These are phyloP conservation scores for Capsella rubella DNA, from an alignment of 441 rosid species.

Conservation along the genomic window DNA sequence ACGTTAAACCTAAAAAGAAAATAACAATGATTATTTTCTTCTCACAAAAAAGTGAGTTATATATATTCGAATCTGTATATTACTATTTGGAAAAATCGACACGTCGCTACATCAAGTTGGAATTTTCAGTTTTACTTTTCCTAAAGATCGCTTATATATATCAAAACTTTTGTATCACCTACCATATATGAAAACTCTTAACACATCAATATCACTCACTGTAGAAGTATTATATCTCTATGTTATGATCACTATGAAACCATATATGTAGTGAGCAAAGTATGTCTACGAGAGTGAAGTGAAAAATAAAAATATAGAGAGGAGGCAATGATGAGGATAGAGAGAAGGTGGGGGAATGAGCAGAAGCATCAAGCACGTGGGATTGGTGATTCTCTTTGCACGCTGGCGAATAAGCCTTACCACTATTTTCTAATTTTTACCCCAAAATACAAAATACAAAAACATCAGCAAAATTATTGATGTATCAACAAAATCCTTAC, in stretches of 20 bases:
- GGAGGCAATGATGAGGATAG: slow-evolving; percentile 65
- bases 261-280: no score
- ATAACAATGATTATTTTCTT: neutral
- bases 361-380: slow-evolving; percentile 45
- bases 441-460: slow-evolving; percentile 9
- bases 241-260: no score
- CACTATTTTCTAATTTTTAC: slow-evolving; percentile 41
- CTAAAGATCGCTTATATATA: neutral
- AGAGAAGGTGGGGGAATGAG: slow-evolving; percentile 62
- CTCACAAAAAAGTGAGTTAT: neutral
- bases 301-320: slow-evolving; percentile 13
- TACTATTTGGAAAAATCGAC: neutral
- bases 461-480: slow-evolving; percentile 5
- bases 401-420: slow-evolving; percentile 53
- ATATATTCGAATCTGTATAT: no score
- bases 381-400: slow-evolving; percentile 65
- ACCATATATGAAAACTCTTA: neutral
- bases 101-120: neutral
- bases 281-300: neutral
- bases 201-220: neutral
- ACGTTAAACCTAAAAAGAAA: neutral
- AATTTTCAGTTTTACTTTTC: neutral
- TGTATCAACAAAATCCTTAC: slow-evolving; percentile 18
- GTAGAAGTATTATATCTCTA: no score
- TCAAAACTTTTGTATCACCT: neutral